A percentile compares a stretch with the other conserved stretches of the same genome.
Evolutionary conservation across 495 filamentous ascomycete species (phyloP).

Genomic region (Endocarpon pusillum): DNA sequence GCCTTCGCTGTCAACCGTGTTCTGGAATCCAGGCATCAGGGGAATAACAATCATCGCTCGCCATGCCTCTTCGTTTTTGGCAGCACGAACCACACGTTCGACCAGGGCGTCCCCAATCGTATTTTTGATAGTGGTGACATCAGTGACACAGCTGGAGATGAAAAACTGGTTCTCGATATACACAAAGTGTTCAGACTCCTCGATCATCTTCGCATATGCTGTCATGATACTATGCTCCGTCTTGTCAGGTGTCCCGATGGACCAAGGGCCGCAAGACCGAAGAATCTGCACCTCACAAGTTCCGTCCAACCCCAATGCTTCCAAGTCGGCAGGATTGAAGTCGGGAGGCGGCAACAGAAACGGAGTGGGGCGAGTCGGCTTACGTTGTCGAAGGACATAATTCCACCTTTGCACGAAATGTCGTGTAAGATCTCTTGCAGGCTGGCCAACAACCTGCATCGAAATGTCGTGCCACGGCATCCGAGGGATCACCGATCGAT

Average conservation of each 20-base stretch:
- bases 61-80: constrained; percentile 77
- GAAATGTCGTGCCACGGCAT: constrained; percentile 99
- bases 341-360: constrained; percentile 89
- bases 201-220: constrained; percentile 87
- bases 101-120: constrained; percentile 90
- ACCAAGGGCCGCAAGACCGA: constrained; percentile 80
- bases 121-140: constrained; percentile 78
- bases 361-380: constrained; percentile 84
- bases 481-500: constrained; percentile 64
- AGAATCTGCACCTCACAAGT: constrained; percentile 95
- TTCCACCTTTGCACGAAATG: constrained; percentile 99
- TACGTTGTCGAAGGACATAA: constrained; percentile 84
- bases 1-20: constrained; percentile 83
- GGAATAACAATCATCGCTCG: constrained; percentile 88
- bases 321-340: constrained; percentile 67
- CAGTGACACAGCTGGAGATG: constrained; percentile 79
- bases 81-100: constrained; percentile 71
- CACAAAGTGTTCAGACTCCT: constrained; percentile 89
- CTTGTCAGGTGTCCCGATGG: constrained; percentile 63
- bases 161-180: constrained; percentile 99
- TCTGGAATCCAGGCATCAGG: constrained; percentile 95
- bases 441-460: constrained; percentile 97
- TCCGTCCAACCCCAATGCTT: constrained; percentile 72
- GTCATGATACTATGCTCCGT: constrained; percentile 90
- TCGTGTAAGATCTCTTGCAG: constrained; percentile 79